Evolutionary conservation across 768 basidiomycete genomes (phyloP).

Genomic region (Tricholoma saponaceum): DNA sequence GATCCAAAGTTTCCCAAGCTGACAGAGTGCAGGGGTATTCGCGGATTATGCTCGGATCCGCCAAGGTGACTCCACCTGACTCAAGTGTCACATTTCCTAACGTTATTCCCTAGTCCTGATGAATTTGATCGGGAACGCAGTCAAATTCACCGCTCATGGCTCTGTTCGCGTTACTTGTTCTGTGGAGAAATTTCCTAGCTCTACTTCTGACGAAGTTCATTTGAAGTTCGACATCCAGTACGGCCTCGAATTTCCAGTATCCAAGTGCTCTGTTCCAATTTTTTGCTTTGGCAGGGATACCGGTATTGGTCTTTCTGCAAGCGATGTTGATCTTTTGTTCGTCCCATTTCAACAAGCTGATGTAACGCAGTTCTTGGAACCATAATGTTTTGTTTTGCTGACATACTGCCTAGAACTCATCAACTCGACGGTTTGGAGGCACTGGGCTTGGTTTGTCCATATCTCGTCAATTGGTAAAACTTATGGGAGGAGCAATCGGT

Average conservation of each 20-base stretch:
- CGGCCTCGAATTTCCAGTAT: slow-evolving; percentile 5
- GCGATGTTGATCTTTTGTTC: slow-evolving; percentile 64
- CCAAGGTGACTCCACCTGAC: slow-evolving; percentile 43
- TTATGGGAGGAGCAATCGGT: slow-evolving; percentile 74
- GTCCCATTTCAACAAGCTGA: slow-evolving; percentile 78
- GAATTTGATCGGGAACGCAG: slow-evolving; percentile 76
- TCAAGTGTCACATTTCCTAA: neutral
- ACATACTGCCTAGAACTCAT: slow-evolving; percentile 46
- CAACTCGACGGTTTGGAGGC: slow-evolving; percentile 71
- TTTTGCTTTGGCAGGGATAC: slow-evolving; percentile 47
- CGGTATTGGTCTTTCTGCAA: slow-evolving; percentile 65
- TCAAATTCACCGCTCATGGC: slow-evolving; percentile 67
- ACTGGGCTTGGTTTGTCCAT: slow-evolving; percentile 77
- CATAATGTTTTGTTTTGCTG: neutral
- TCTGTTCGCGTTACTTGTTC: slow-evolving; percentile 61
- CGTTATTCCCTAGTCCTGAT: slow-evolving; percentile 48
- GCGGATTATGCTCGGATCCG: slow-evolving; percentile 73
- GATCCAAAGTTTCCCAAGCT: neutral
- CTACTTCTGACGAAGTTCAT: slow-evolving; percentile 38
- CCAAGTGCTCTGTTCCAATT: slow-evolving; percentile 2
- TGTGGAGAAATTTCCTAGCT: slow-evolving; percentile 35
- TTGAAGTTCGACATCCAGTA: slow-evolving; percentile 68
- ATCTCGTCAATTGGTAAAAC: slow-evolving; percentile 67
- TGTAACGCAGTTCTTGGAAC: slow-evolving; percentile 20
- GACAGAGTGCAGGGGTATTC: slow-evolving; percentile 48